Conservation (phyloP, 1,284 basidiomycete genomes). For the Cutaneotrichosporon cyanovorans region DNA sequence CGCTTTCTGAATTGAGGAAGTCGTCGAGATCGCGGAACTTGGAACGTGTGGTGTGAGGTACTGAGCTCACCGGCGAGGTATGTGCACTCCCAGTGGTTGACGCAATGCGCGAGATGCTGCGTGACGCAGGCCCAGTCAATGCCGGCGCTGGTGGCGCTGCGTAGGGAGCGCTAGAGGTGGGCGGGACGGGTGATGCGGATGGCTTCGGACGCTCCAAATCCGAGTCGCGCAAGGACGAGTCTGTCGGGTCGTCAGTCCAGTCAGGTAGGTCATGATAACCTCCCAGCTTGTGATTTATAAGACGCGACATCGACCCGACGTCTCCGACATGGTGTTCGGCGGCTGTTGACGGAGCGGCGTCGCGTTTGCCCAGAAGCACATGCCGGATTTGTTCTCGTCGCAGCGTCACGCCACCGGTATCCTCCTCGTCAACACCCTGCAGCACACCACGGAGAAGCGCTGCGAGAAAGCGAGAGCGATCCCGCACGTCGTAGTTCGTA, state of each 20-base stretch:
- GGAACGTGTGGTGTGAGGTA: slow-evolving; percentile 10
- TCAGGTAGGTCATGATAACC: slow-evolving; percentile 39
- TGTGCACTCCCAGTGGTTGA: slow-evolving; percentile 6
- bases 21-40: slow-evolving; percentile 45
- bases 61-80: slow-evolving; percentile 1
- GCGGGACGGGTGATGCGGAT: neutral
- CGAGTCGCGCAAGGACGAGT: slow-evolving; percentile 45
- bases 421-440: slow-evolving; percentile 37
- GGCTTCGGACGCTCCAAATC: slow-evolving; percentile 21
- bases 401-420: slow-evolving; percentile 63
- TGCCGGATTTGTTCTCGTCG: slow-evolving; percentile 70
- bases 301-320: slow-evolving; percentile 39
- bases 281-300: slow-evolving; percentile 27
- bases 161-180: neutral
- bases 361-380: slow-evolving; percentile 69
- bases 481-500: slow-evolving; percentile 74
- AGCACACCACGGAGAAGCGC: slow-evolving; percentile 56
- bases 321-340: slow-evolving; percentile 49
- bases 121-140: neutral
- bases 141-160: neutral
- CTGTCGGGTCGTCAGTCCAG: slow-evolving; percentile 49
- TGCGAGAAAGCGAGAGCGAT: slow-evolving; percentile 72
- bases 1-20: slow-evolving; percentile 42
- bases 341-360: slow-evolving; percentile 26
- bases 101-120: neutral